Conservation (phyloP, 2,329 filamentous ascomycete species). For the Talaromyces sp. region DNA sequence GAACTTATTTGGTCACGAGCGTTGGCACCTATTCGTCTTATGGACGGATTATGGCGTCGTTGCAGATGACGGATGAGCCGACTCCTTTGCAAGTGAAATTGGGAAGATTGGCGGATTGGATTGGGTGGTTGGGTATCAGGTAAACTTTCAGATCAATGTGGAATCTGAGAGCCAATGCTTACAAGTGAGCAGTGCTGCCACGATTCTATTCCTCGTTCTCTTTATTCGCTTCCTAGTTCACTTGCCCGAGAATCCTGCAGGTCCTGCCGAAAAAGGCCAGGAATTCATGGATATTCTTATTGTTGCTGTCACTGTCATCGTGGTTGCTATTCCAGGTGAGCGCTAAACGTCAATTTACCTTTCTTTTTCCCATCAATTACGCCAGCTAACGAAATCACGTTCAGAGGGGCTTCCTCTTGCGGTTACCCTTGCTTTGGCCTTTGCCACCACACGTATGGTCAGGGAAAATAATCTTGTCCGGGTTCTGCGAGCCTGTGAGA, state of each 20-base stretch:
- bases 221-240: conserved; percentile 79
- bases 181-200: conserved; percentile 60
- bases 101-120: conserved; percentile 70
- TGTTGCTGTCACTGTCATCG: conserved; percentile 73
- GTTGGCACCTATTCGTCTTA: conserved; percentile 71
- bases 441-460: conserved; percentile 72
- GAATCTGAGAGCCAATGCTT: too few relatives aligned
- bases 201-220: conserved; percentile 76
- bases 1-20: conserved; percentile 69
- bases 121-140: conserved; percentile 39
- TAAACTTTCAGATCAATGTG: too few relatives aligned
- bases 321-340: conserved; percentile 64
- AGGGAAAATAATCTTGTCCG: conserved; percentile 74
- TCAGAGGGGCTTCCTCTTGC: conserved; percentile 68
- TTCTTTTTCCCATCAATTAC: too few relatives aligned
- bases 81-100: conserved; percentile 74
- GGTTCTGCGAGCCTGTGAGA: conserved; percentile 72
- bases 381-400: neutral
- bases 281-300: conserved; percentile 73
- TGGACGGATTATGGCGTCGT: conserved; percentile 69
- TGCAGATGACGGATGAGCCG: conserved; percentile 70
- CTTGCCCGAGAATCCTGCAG: conserved; percentile 52
- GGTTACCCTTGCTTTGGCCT: conserved; percentile 72
- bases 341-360: too few relatives aligned
- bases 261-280: conserved; percentile 71